Evolutionary conservation across 768 basidiomycete genomes (phyloP).

Genomic region (Pseudohyphozyma bogoriensis): DNA sequence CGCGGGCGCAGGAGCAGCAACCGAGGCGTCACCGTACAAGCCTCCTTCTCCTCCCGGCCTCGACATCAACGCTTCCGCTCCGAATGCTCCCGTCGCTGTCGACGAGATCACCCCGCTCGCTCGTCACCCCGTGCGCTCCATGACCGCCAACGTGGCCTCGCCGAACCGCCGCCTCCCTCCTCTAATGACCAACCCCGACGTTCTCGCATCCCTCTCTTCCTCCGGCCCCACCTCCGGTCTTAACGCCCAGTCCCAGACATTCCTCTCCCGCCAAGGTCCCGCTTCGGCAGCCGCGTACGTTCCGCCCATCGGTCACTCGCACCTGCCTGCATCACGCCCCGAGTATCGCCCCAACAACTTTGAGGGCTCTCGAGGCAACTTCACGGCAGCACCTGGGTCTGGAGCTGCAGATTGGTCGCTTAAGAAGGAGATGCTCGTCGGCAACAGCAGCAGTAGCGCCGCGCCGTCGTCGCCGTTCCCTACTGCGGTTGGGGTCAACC

Average conservation of each 20-base stretch:
- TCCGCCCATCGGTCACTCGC: conserved; percentile 42
- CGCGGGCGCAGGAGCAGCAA: too few species aligned
- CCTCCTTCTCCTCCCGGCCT: neutral
- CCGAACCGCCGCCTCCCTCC: conserved; percentile 16
- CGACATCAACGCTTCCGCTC: neutral
- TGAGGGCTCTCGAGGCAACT: conserved; percentile 4
- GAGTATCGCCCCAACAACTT: conserved; percentile 10
- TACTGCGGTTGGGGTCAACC: conserved; percentile 3
- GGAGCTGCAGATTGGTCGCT: conserved; percentile 14
- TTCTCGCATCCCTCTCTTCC: conserved; percentile 1
- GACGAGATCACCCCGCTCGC: neutral
- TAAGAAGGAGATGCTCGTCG: conserved; percentile 24
- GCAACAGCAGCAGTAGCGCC: too few species aligned
- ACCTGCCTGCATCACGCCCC: conserved; percentile 4
- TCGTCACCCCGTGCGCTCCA: neutral
- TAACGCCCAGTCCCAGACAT: neutral
- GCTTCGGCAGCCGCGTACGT: conserved; percentile 47
- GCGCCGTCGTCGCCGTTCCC: conserved; percentile 5
- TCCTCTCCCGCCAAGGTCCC: conserved; percentile 39
- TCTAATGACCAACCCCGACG: conserved; percentile 21
- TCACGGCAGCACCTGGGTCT: conserved; percentile 19
- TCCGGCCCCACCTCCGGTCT: neutral
- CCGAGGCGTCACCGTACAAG: neutral
- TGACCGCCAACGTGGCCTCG: neutral
- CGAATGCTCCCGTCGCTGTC: too few species aligned